Conservation (phyloP, 2,329 filamentous ascomycete genomes). For the Epichloe amarillans region DNA sequence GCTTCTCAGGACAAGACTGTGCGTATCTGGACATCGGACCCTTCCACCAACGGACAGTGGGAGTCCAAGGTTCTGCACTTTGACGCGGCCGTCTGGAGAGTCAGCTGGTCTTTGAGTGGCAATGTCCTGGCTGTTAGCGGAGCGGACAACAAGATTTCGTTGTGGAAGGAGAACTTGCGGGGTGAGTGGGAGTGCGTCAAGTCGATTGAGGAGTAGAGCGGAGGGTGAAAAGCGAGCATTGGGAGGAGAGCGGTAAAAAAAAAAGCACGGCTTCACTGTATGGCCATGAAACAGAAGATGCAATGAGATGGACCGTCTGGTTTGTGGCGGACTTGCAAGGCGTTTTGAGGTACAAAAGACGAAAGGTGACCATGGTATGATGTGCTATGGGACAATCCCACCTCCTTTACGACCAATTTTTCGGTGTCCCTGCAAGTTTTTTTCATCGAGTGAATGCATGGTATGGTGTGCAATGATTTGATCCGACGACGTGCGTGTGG, state of each 20-base stretch:
- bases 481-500: too few relatives aligned
- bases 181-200: constrained; percentile 97
- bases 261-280: too few relatives aligned
- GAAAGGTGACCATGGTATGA: constrained; percentile 14
- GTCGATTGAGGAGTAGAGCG: constrained; percentile 71
- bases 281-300: too few relatives aligned
- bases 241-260: neutral
- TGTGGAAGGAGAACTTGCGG: constrained; percentile 97
- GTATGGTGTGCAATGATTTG: too few relatives aligned
- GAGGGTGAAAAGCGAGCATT: neutral
- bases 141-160: constrained; percentile 87
- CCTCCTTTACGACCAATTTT: too few relatives aligned
- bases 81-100: constrained; percentile 83
- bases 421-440: too few relatives aligned
- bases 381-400: neutral
- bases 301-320: neutral
- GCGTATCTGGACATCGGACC: constrained; percentile 82
- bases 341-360: constrained; percentile 21
- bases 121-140: constrained; percentile 92
- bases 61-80: constrained; percentile 74
- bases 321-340: constrained; percentile 14
- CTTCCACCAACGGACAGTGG: constrained; percentile 56
- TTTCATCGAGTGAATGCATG: too few relatives aligned
- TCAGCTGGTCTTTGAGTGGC: constrained; percentile 94
- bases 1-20: constrained; percentile 96